Conservation (phyloP, 441 rosid species). For the Breynia disticha region DNA sequence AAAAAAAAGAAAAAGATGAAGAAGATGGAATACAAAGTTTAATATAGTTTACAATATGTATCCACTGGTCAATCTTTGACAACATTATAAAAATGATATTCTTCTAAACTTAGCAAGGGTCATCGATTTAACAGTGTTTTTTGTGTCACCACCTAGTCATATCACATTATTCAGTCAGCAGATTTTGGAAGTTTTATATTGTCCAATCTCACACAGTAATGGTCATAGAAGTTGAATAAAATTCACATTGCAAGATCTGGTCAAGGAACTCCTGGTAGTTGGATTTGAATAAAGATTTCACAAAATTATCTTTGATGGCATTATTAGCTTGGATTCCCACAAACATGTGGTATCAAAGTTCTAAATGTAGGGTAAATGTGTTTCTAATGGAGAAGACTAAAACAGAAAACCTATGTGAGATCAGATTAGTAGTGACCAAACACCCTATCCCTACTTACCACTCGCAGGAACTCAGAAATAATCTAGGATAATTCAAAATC, state of each 20-base stretch:
- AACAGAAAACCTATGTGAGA: slow-evolving; percentile 2
- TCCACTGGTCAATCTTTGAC: slow-evolving; percentile 12
- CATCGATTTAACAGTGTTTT: slow-evolving; percentile 5
- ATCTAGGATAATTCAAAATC: not conserved
- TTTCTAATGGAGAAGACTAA: slow-evolving; percentile 2
- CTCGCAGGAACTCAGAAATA: not conserved
- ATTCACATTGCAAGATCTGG: slow-evolving; percentile 8
- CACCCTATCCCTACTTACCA: not conserved
- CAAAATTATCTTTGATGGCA: not conserved
- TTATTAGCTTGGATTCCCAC: slow-evolving; percentile 3
- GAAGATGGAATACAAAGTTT: slow-evolving; percentile 12
- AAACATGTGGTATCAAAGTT: slow-evolving; percentile 1
- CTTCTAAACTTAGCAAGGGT: slow-evolving; percentile 13
- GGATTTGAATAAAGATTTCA: slow-evolving; percentile 5
- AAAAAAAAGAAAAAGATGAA: not conserved
- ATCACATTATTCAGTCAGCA: slow-evolving; percentile 6
- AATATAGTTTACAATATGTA: slow-evolving; percentile 7
- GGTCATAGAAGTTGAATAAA: slow-evolving; percentile 5
- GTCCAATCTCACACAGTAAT: slow-evolving; percentile 5
- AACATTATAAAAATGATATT: slow-evolving; percentile 6
- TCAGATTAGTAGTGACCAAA: not conserved
- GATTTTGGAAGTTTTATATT: slow-evolving; percentile 1
- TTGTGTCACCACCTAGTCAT: slow-evolving; percentile 15
- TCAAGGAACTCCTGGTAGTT: slow-evolving; percentile 8
- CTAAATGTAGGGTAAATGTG: not conserved